These are phyloP conservation scores for Exophiala sp. DNA, from an alignment of 2,329 filamentous ascomycete species.

Conservation along the genomic window DNA sequence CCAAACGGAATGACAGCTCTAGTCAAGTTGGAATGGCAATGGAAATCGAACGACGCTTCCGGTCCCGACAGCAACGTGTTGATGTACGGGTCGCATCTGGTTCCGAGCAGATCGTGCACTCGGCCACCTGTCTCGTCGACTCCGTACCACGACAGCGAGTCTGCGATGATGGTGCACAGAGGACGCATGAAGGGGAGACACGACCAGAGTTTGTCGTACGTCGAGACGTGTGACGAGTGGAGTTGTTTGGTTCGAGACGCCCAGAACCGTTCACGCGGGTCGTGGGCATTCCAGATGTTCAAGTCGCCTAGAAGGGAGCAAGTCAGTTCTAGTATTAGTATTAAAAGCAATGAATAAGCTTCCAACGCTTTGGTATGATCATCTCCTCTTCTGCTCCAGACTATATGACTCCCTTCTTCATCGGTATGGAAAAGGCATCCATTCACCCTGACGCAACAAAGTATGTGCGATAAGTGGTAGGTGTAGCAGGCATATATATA, in stretches of 20 bases:
- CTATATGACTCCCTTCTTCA: too few relatives aligned
- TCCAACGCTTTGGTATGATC: too few relatives aligned
- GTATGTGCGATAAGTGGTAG: too few relatives aligned
- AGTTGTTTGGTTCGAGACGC: slow-evolving; percentile 71
- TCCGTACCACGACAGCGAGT: slow-evolving; percentile 59
- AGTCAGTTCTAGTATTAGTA: too few relatives aligned
- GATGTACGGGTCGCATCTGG: slow-evolving; percentile 78
- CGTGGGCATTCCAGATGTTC: slow-evolving; percentile 72
- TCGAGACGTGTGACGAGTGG: slow-evolving; percentile 66
- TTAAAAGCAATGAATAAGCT: too few relatives aligned
- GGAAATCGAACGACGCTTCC: slow-evolving; percentile 60
- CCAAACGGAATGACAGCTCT: slow-evolving; percentile 65
- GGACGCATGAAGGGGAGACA: slow-evolving; percentile 71
- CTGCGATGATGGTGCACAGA: slow-evolving; percentile 59
- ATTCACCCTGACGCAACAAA: too few relatives aligned
- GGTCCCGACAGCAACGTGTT: slow-evolving; percentile 65
- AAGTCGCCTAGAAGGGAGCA: slow-evolving; percentile 55
- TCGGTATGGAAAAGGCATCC: too few relatives aligned
- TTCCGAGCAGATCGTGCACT: slow-evolving; percentile 74
- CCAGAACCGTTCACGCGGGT: slow-evolving; percentile 78
- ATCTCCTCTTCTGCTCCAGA: too few relatives aligned
- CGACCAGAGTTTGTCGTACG: slow-evolving; percentile 70
- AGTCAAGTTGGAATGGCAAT: slow-evolving; percentile 77
- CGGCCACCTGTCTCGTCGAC: slow-evolving; percentile 58
- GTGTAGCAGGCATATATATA: not conserved